Evolutionary conservation across 176 grass and related monocot species (phyloP), one percentile per base, ranked within the genome.

Genomic region (Saccharum officinarum): DNA sequence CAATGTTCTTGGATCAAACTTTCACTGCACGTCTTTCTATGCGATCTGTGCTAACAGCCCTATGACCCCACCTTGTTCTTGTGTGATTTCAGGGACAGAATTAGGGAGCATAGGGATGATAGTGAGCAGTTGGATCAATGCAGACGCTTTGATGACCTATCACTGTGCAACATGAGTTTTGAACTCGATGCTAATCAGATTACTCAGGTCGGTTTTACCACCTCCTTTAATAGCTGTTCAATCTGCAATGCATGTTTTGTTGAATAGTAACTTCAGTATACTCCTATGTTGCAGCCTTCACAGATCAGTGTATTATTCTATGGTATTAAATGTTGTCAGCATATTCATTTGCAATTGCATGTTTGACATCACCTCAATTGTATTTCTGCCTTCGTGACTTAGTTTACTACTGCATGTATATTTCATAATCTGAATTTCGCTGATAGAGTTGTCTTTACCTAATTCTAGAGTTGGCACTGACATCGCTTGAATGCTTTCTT

Each of bases 61-160:
- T 67, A 36, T 7, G 10, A 59, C 63, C n/a, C 45, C 69, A 75
- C 16, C 44, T 71, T 46, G 40, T 84, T 84, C 76, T 26, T 84
- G 80, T 70, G 49, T 67, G 31, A 77, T 87, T 88, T 78, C 82
- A 95, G 96, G 80, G 83, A 84, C 69, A 89, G 42, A n/a, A 80
- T 94, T 55, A 85, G 78, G 30, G 88, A 87, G 63, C 87, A 95
- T 60, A 95, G 72, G 78, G 42, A 87, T 68, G 86, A 90, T 75
- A 91, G 91, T 10, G 80, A 93, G 75, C 82, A 68, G 59, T 65
- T 98, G 87, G 93, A 94, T 44, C 75, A 84, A 30, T 95, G 88
- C 65, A 82, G 54, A 52, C 79, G 78, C 50, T 86, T 98, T 67
- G 83, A 84, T 40, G 88, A 94, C 75, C 83, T 82, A 45, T 92